Base-by-base conservation (phyloP, 306 rosid genomes). In the Hylodesmum podocarpum region DNA sequence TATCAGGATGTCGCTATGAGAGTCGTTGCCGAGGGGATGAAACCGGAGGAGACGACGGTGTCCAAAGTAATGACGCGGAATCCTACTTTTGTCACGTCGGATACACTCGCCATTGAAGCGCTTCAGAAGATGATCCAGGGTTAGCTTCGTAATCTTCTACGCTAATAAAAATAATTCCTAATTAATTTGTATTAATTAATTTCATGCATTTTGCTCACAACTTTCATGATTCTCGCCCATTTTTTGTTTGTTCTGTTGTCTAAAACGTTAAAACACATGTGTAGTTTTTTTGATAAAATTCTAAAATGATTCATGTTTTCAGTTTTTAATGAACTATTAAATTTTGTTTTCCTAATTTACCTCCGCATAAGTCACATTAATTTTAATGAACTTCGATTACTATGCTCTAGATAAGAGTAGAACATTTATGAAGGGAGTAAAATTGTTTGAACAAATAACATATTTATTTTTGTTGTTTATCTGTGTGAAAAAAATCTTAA, bases 121-220 rank as follows among this genome's bases (percentile, higher is more conserved):
- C 97, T 95, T 73, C 99, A 95, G 83, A 92, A 88, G 85, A 95
- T 95, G 99, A 87, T 92, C 25, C 96, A 91, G 43, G 99, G 99
- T 92, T 58, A 66, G 85, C 58, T 43, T 51, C 61, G 14, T 15
- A 29, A 14, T 58, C 13, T 58, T n/a, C 21, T 29, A 21, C 15
- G 22, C 12, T 14, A 57, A 57, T 57, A 11, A 0, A 3, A 0
- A n/a, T n/a, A 31, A 33, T 33, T 61, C 0, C 25, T 33, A n/a
- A 18, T 31, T 59, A 3, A 8, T n/a, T n/a, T n/a, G 7, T 58
- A 58, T 33, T 29, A 25, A 2, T 13, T 58, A 28, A 14, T 55
- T 14, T 29, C 12, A 59, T 29, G 21, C 24, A 59, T 59, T 59
- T 59, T 59, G 19, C 39, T 0, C 39, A 14, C 4, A 50, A 19